Base-by-base conservation (phyloP, 371 early-diverging fungal genomes). In the Rhizomucor pusillus region DNA sequence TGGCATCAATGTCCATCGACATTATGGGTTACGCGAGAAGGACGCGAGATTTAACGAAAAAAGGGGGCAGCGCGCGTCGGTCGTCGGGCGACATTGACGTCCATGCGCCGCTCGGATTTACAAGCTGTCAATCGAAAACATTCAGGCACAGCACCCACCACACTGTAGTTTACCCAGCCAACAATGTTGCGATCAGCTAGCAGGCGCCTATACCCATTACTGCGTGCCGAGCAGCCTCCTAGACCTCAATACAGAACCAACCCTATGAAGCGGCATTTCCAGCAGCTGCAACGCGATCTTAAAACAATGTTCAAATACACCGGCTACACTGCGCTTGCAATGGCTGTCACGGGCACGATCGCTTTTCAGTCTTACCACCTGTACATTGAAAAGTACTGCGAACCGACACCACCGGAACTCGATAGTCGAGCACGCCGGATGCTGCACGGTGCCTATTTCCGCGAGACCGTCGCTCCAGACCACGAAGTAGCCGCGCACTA, bases 361-460 rank as follows among this genome's bases (percentile, higher is more conserved):
- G 49, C 65, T 16, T 78, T 73, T 73, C 75, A 78, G 60, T 54
- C 73, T 2, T 60, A 67, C 20, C 81, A 81, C 45, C 52, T 69
- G 41, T 81, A 81, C 41, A 75, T 81, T 49, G 81, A 81, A 51
- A 61, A 71, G 22, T 58, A 60, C 24, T 39, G 62, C 25, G 63
- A 71, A 41, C 19, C 71, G 0, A 80, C 80, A 37, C 79, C 81
- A 5, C 40, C 54, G 1, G 73, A 65, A 54, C 53, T 81, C 7
- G 57, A 68, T 1, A 69, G 66, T 19, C 62, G 65, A 24, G 79
- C 71, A 10, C 65, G 79, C 13, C 69, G 75, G 45, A 63, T 75
- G 33, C 65, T 81, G 1, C 75, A 75, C 24, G 79, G 79, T 10
- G 81, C 81, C 5, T 71, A 77, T 57, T 46, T 78, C 3, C 73